phyloP scores from a whole-genome alignment of 768 basidiomycete genomes.

The Suillus placidus region DNA sequence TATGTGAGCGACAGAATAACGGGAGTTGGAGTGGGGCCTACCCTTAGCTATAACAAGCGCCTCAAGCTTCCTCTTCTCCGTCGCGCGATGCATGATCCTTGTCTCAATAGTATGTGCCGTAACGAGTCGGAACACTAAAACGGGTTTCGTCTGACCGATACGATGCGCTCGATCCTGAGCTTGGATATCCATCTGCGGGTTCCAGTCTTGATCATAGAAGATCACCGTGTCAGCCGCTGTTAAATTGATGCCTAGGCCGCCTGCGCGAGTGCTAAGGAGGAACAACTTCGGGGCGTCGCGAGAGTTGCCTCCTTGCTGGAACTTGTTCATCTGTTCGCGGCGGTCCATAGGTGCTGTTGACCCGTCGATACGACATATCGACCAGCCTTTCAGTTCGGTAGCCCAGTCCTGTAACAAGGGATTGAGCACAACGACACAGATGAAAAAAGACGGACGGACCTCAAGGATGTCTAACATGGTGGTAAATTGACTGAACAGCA shows the following conservation, averaged over 20 bases:
- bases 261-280: conserved; percentile 91
- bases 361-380: conserved; percentile 91
- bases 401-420: conserved; percentile 75
- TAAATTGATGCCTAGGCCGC: conserved; percentile 94
- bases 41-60: conserved; percentile 95
- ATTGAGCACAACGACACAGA: conserved; percentile 3
- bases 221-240: conserved; percentile 59
- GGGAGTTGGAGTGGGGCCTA: conserved; percentile 21
- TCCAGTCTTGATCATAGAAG: conserved; percentile 38
- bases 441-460: conserved; percentile 42
- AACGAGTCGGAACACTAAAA: conserved; percentile 86
- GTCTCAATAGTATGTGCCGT: conserved; percentile 90
- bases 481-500: conserved; percentile 93
- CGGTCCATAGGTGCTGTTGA: conserved; percentile 78
- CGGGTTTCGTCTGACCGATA: conserved; percentile 91
- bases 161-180: conserved; percentile 96
- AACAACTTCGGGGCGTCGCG: conserved; percentile 73
- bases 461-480: conserved; percentile 96
- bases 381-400: conserved; percentile 77
- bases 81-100: conserved; percentile 86
- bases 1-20: not conserved
- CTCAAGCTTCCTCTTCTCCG: conserved; percentile 88
- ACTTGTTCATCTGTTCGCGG: conserved; percentile 80
- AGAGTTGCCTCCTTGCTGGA: conserved; percentile 71
- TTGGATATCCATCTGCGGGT: conserved; percentile 96